These are phyloP conservation scores for Taiozyma sp. DNA, from an alignment of 1,139 yeast genomes.

Conservation along the genomic window DNA sequence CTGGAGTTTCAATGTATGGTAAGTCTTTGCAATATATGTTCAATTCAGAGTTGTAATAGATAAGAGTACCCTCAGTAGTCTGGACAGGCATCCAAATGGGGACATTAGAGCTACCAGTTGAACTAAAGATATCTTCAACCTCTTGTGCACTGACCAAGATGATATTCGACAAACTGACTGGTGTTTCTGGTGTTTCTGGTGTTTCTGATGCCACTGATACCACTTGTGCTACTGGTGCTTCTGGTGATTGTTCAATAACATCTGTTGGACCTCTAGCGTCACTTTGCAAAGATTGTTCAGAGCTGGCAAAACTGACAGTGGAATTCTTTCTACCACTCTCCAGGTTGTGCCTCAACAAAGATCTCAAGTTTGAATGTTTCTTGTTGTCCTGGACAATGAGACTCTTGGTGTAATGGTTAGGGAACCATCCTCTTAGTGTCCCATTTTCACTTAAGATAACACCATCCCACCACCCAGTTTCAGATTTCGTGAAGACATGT, in stretches of 20 bases:
- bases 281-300: constrained; percentile 15
- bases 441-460: constrained; percentile 31
- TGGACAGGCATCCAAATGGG: constrained; percentile 53
- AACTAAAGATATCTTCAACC: constrained; percentile 30
- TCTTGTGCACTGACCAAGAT: constrained; percentile 30
- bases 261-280: not conserved
- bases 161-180: constrained; percentile 12
- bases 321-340: constrained; percentile 19
- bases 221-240: not conserved
- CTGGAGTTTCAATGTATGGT: constrained; percentile 41
- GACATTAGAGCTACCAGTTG: constrained; percentile 24
- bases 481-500: constrained; percentile 40
- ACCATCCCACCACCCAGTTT: constrained; percentile 80
- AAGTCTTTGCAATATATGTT: constrained; percentile 52
- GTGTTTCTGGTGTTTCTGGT: not conserved
- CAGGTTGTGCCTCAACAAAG: constrained; percentile 17
- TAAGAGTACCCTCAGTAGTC: constrained; percentile 50
- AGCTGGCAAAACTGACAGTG: constrained; percentile 19
- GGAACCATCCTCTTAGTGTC: constrained; percentile 70
- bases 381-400: not conserved
- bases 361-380: constrained; percentile 7
- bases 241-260: not conserved
- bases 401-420: constrained; percentile 48
- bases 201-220: constrained; percentile 1
- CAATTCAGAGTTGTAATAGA: constrained; percentile 56